These are phyloP conservation scores for Vachellia pachyceras DNA, from an alignment of 306 rosid species.

Conservation along the genomic window DNA sequence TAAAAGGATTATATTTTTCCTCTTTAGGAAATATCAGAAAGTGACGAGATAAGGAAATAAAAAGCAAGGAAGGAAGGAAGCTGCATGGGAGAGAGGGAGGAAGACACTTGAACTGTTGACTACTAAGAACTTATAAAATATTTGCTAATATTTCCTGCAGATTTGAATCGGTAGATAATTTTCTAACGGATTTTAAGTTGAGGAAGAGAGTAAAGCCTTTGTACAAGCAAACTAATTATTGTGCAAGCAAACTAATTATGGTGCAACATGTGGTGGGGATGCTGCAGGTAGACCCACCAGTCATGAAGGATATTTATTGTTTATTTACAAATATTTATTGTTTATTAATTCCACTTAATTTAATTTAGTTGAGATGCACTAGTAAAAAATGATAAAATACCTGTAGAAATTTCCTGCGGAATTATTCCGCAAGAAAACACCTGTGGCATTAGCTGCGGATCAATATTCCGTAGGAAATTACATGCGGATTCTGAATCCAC, in stretches of 20 bases:
- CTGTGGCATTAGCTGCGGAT: too few species aligned
- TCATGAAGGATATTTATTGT: too few species aligned
- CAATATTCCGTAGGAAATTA: too few species aligned
- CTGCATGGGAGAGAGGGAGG: not conserved
- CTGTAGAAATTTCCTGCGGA: too few species aligned
- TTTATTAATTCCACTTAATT: not conserved
- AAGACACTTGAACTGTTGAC: slow-evolving; percentile 18
- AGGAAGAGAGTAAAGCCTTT: slow-evolving; percentile 21
- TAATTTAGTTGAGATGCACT: not conserved
- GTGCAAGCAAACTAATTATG: not conserved
- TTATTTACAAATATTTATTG: not conserved
- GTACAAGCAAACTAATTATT: slow-evolving; percentile 27
- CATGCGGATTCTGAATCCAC: too few species aligned
- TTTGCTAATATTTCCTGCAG: too few species aligned
- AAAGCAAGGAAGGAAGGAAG: not conserved
- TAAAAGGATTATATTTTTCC: not conserved
- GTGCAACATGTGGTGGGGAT: not conserved
- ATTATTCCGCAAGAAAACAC: too few species aligned
- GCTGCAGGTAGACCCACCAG: slow-evolving; percentile 14
- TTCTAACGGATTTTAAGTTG: not conserved
- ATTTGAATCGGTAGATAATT: too few species aligned
- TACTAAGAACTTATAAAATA: too few species aligned
- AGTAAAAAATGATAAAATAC: too few species aligned
- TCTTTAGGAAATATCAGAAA: not conserved
- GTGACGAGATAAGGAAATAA: not conserved